A percentile compares a stretch with the other conserved stretches of the same genome.
These are phyloP conservation scores for Parathielavia appendiculata DNA, from an alignment of 495 filamentous ascomycete species.

Conservation along the genomic window DNA sequence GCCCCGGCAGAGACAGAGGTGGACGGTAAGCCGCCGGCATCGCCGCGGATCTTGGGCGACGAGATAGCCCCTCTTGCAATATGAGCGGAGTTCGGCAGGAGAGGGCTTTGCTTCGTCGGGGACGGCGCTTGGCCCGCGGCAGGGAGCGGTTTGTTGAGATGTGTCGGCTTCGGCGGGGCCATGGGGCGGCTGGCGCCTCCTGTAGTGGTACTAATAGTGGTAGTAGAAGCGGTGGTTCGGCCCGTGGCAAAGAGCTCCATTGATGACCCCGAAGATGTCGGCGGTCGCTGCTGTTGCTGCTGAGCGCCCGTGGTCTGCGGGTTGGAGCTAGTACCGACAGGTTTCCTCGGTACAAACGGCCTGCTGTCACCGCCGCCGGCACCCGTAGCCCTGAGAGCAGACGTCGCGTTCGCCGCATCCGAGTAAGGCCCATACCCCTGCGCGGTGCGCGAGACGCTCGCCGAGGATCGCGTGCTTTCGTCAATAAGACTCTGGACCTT, in stretches of 20 bases:
- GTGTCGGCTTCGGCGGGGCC: slow-evolving; percentile 49
- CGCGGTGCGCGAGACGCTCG: slow-evolving; percentile 62
- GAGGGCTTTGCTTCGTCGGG: slow-evolving; percentile 31
- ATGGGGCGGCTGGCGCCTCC: slow-evolving; percentile 25
- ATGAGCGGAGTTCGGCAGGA: neutral
- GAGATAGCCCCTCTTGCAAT: neutral
- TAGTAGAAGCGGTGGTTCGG: neutral
- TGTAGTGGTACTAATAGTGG: neutral
- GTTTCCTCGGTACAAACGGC: slow-evolving; percentile 34
- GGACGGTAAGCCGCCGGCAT: slow-evolving; percentile 12
- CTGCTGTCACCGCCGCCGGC: slow-evolving; percentile 15
- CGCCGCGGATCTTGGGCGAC: slow-evolving; percentile 15
- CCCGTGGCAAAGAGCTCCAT: slow-evolving; percentile 10
- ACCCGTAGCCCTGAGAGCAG: slow-evolving; percentile 17
- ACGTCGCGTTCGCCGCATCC: slow-evolving; percentile 38
- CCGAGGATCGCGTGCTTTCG: slow-evolving; percentile 60
- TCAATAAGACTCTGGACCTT: slow-evolving; percentile 82
- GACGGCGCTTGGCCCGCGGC: slow-evolving; percentile 27
- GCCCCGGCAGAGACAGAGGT: slow-evolving; percentile 11
- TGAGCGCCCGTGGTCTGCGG: slow-evolving; percentile 4
- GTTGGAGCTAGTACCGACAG: slow-evolving; percentile 13
- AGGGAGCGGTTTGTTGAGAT: slow-evolving; percentile 46
- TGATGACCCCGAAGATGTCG: neutral
- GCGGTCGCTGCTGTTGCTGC: slow-evolving; percentile 3
- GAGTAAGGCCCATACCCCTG: slow-evolving; percentile 86